phyloP scores from a whole-genome alignment of 306 rosid species.

The Castanea mollissima region DNA sequence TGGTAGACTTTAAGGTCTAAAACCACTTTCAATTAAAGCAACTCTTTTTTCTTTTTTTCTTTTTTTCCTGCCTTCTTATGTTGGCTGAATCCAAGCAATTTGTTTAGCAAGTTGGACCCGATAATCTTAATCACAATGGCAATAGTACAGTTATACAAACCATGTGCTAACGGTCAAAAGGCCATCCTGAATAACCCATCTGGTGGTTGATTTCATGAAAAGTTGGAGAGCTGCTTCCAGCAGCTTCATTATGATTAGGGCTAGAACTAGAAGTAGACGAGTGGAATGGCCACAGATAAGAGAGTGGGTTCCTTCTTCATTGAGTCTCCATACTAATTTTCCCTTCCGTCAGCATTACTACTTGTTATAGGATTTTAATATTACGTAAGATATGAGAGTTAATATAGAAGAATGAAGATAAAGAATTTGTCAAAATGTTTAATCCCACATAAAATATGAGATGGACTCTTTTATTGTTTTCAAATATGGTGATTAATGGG shows the following conservation, averaged over 20 bases:
- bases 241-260: slow-evolving; percentile 29
- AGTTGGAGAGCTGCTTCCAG: slow-evolving; percentile 45
- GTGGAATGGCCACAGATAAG: slow-evolving; percentile 66
- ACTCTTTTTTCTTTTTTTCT: not conserved
- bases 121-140: slow-evolving; percentile 8
- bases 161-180: slow-evolving; percentile 32
- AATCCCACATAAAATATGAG: too few relatives aligned
- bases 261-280: slow-evolving; percentile 52
- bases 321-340: slow-evolving; percentile 39
- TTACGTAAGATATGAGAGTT: too few relatives aligned
- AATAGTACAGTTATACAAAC: not conserved
- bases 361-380: not conserved
- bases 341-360: slow-evolving; percentile 35
- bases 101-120: not conserved
- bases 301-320: slow-evolving; percentile 49
- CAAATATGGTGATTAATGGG: too few relatives aligned
- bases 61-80: not conserved
- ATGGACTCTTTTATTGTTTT: too few relatives aligned
- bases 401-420: too few relatives aligned
- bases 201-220: slow-evolving; percentile 38
- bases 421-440: too few relatives aligned
- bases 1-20: too few relatives aligned
- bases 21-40: too few relatives aligned
- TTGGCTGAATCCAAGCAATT: slow-evolving; percentile 16
- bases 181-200: slow-evolving; percentile 59